Evolutionary conservation across 1,284 basidiomycete genomes (phyloP).

Genomic region (Ceratorhiza oryzae-sativae): DNA sequence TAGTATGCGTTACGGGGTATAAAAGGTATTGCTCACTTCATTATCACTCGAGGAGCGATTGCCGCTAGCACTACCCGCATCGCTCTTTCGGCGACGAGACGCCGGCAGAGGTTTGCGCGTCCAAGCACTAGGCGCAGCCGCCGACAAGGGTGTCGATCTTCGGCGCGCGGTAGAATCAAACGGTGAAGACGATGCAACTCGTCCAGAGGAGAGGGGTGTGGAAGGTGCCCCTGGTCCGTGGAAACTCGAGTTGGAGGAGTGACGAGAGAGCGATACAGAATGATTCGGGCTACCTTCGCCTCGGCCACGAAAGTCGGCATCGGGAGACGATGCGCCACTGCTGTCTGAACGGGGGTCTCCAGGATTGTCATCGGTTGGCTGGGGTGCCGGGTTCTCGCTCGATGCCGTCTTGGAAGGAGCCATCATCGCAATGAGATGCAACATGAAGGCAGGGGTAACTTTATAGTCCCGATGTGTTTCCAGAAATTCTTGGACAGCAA

Average conservation of each 20-base stretch:
- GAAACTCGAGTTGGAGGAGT: constrained; percentile 36
- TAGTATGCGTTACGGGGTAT: neutral
- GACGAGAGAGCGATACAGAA: neutral
- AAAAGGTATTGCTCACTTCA: constrained; percentile 16
- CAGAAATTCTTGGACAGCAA: constrained; percentile 62
- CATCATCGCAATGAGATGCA: constrained; percentile 69
- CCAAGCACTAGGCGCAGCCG: constrained; percentile 73
- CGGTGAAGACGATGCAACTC: constrained; percentile 54
- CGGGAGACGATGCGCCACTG: constrained; percentile 43
- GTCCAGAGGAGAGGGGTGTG: constrained; percentile 54
- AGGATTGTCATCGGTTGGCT: constrained; percentile 56
- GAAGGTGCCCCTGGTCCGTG: constrained; percentile 53
- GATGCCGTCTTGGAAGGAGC: constrained; percentile 49
- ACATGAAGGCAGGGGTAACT: constrained; percentile 69
- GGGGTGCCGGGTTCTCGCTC: constrained; percentile 47
- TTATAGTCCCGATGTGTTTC: constrained; percentile 66
- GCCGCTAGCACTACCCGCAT: constrained; percentile 62
- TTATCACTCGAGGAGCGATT: constrained; percentile 31
- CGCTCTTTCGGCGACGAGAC: constrained; percentile 64
- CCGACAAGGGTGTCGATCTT: constrained; percentile 63
- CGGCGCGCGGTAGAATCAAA: constrained; percentile 72
- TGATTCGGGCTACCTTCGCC: constrained; percentile 57
- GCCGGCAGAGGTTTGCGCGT: constrained; percentile 58
- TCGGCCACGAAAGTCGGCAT: constrained; percentile 53
- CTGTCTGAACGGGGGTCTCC: constrained; percentile 47